Evolutionary conservation across 164 flowering plant genomes (phyloP).

Genomic region (Cinnamomum chago): DNA sequence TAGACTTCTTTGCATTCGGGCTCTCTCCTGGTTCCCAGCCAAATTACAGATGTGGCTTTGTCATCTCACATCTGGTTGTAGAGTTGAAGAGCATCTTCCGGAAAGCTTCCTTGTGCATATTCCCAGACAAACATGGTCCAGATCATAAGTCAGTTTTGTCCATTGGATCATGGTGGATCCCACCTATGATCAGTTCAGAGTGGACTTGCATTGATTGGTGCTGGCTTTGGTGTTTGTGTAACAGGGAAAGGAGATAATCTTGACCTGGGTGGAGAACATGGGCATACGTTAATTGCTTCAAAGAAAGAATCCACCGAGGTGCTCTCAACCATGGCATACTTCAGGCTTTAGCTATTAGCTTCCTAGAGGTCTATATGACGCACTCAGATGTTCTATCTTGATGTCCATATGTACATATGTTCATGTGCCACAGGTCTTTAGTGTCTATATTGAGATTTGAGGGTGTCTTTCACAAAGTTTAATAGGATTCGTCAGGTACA

Average conservation of each 20-base stretch:
- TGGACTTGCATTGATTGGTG: slow-evolving; percentile 15
- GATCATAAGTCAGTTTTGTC: slow-evolving; percentile 3
- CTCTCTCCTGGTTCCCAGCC: no score
- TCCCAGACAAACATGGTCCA: slow-evolving; percentile 21
- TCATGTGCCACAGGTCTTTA: background rate
- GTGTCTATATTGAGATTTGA: no score
- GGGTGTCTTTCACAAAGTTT: no score
- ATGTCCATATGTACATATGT: background rate
- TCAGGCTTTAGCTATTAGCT: background rate
- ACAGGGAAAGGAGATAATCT: slow-evolving; percentile 9
- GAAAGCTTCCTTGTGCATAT: slow-evolving; percentile 17
- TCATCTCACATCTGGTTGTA: slow-evolving; percentile 17
- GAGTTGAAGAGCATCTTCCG: slow-evolving; percentile 20
- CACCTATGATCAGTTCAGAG: slow-evolving; percentile 20
- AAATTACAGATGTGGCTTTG: no score
- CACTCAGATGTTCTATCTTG: background rate
- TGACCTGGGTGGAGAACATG: slow-evolving; percentile 2
- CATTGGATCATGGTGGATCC: background rate
- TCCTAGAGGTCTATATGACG: background rate
- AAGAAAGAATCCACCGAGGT: background rate
- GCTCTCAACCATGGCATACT: slow-evolving; percentile 8
- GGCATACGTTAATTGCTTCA: slow-evolving; percentile 3
- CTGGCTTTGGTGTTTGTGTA: slow-evolving; percentile 10
- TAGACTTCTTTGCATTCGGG: no score
- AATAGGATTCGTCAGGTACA: no score